Percentiles rank a stretch among this genome's conserved stretches.
These are phyloP conservation scores for Cladosporium halotolerans DNA, from an alignment of 2,329 filamentous ascomycete genomes.

Conservation along the genomic window DNA sequence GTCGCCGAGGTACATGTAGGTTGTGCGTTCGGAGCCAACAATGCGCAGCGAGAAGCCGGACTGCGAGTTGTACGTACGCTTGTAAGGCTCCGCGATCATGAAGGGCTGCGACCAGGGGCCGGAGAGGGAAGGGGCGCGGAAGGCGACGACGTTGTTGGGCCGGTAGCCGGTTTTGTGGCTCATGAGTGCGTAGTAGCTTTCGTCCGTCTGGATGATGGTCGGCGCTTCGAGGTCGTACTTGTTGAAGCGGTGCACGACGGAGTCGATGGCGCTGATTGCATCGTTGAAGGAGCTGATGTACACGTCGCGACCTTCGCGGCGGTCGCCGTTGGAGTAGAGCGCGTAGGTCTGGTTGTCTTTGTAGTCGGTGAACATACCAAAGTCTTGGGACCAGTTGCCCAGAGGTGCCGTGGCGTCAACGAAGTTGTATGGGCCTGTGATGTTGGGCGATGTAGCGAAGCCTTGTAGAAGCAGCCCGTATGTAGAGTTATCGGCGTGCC, in stretches of 20 bases:
- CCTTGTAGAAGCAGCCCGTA: slow-evolving; percentile 54
- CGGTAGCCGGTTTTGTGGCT: slow-evolving; percentile 59
- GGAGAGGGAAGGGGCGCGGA: slow-evolving; percentile 50
- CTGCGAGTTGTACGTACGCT: slow-evolving; percentile 55
- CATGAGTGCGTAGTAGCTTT: slow-evolving; percentile 56
- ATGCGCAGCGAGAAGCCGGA: slow-evolving; percentile 52
- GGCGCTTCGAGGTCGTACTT: slow-evolving; percentile 58
- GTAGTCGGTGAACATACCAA: slow-evolving; percentile 55
- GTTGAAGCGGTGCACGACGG: slow-evolving; percentile 50
- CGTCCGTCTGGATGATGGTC: slow-evolving; percentile 54
- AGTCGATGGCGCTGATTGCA: slow-evolving; percentile 46
- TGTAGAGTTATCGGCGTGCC: slow-evolving; percentile 54
- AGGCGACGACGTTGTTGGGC: slow-evolving; percentile 47
- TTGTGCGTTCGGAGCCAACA: slow-evolving; percentile 32
- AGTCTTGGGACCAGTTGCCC: slow-evolving; percentile 59
- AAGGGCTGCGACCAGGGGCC: slow-evolving; percentile 59
- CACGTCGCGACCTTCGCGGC: slow-evolving; percentile 49
- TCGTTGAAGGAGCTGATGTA: slow-evolving; percentile 52
- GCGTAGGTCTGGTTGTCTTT: slow-evolving; percentile 52
- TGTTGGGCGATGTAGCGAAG: slow-evolving; percentile 47
- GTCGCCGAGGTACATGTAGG: slow-evolving; percentile 58
- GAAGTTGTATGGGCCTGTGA: slow-evolving; percentile 50
- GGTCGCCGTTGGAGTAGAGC: slow-evolving; percentile 55
- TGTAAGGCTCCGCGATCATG: slow-evolving; percentile 52
- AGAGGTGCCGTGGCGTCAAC: slow-evolving; percentile 49